These are phyloP conservation scores for Camelina hispida DNA, from an alignment of 345 rosid species.

Conservation along the genomic window DNA sequence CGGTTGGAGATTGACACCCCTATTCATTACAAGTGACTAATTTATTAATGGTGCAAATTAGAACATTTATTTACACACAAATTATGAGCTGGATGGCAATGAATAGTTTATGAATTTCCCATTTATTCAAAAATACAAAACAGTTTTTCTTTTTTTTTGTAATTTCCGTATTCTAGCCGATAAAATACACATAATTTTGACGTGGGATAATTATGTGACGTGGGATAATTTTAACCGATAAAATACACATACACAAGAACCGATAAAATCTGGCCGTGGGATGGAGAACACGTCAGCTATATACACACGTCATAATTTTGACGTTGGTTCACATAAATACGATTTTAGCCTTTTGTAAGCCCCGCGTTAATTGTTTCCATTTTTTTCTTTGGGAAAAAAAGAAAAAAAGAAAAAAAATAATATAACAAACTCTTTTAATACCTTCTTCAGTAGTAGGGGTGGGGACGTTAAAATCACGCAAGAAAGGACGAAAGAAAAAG, in stretches of 20 bases:
- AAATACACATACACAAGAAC: not conserved
- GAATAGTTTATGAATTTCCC: too few species aligned
- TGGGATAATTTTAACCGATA: too few species aligned
- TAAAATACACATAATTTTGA: too few species aligned
- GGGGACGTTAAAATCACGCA: conserved; percentile 15
- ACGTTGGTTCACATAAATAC: not conserved
- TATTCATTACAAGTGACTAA: too few species aligned
- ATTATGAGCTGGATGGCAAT: too few species aligned
- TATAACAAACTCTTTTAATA: not conserved
- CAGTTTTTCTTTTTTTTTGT: too few species aligned
- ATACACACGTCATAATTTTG: not conserved
- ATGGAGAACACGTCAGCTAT: conserved; percentile 17
- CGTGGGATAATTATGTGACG: too few species aligned
- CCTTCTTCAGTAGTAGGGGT: not conserved
- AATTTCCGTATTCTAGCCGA: not conserved
- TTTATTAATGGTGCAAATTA: too few species aligned
- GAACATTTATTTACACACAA: too few species aligned
- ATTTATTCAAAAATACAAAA: too few species aligned
- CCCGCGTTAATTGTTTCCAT: not conserved
- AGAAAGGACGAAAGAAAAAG: conserved; percentile 4
- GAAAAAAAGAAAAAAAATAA: not conserved
- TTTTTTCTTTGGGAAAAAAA: not conserved
- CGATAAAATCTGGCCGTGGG: conserved; percentile 8
- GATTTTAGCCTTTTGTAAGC: not conserved
- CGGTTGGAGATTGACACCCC: too few species aligned